Percentiles rank a stretch among this genome's conserved stretches.
phyloP scores from a whole-genome alignment of 495 filamentous ascomycete species.

The Tuber magnatum region DNA sequence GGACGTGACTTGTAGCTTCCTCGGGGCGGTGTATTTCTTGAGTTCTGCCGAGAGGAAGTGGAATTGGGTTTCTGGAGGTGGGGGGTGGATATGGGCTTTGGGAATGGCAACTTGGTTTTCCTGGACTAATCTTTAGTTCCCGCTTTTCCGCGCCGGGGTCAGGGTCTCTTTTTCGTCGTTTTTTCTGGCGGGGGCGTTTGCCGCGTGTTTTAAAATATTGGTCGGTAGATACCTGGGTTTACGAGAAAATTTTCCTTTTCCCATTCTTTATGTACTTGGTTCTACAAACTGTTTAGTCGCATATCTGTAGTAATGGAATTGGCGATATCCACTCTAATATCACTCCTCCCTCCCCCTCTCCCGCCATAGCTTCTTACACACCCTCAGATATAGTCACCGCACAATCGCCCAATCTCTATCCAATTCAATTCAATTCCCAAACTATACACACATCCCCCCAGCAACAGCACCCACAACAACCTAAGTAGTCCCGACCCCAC shows the following conservation, averaged over 20 bases:
- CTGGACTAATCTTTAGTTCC: conserved; percentile 20
- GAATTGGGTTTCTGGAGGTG: conserved; percentile 20
- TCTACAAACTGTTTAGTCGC: background rate
- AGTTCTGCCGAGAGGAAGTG: conserved; percentile 37
- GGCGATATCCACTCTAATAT: background rate
- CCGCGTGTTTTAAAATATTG: background rate
- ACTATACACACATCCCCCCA: background rate
- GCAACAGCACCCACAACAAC: background rate
- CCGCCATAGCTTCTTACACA: background rate
- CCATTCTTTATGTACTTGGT: background rate
- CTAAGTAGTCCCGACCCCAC: background rate
- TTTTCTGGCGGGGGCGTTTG: conserved; percentile 9
- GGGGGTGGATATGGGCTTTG: conserved; percentile 18
- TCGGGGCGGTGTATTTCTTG: conserved; percentile 52
- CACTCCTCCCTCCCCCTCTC: background rate
- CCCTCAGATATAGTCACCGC: background rate
- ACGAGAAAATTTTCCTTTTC: background rate
- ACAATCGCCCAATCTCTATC: background rate
- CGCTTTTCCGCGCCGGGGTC: background rate
- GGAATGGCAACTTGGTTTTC: conserved; percentile 21
- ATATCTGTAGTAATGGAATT: background rate
- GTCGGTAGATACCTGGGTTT: background rate
- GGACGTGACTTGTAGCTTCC: conserved; percentile 53
- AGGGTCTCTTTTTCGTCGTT: conserved; percentile 5
- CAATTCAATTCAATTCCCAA: background rate